A percentile compares a stretch with the other conserved stretches of the same genome.
Evolutionary conservation across 331 rosid species (phyloP).

Genomic region (Rosa hybrid): DNA sequence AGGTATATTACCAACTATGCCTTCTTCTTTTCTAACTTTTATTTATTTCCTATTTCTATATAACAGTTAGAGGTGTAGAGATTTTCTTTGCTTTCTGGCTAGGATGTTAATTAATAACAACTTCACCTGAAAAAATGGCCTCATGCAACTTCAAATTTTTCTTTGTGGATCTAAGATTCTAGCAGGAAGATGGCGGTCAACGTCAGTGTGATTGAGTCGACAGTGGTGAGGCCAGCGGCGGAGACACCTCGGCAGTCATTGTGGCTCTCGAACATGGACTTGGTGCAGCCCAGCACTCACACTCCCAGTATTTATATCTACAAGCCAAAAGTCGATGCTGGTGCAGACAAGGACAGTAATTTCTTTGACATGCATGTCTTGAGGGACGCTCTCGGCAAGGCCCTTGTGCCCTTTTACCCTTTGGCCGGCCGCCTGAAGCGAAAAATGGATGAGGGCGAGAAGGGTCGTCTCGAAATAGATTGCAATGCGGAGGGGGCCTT

Average conservation of each 20-base stretch:
- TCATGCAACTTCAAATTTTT: too few species aligned
- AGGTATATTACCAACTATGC: too few species aligned
- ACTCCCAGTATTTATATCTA: slow-evolving; percentile 39
- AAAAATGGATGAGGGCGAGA: neutral
- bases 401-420: slow-evolving; percentile 32
- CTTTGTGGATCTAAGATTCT: too few species aligned
- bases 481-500: slow-evolving; percentile 67
- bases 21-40: too few species aligned
- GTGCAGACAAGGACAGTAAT: neutral
- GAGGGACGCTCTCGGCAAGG: slow-evolving; percentile 25
- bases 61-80: too few species aligned
- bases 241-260: slow-evolving; percentile 34
- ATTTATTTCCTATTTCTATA: too few species aligned
- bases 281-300: slow-evolving; percentile 22
- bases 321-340: neutral
- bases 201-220: slow-evolving; percentile 41
- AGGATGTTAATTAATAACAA: too few species aligned
- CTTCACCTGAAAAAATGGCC: too few species aligned
- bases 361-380: slow-evolving; percentile 27
- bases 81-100: too few species aligned
- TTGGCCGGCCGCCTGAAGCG: slow-evolving; percentile 35
- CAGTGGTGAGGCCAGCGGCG: slow-evolving; percentile 57
- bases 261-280: slow-evolving; percentile 44
- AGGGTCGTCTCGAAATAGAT: slow-evolving; percentile 30
- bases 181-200: slow-evolving; percentile 24